These are phyloP conservation scores for Talaromyces sp. DNA, from an alignment of 2,329 filamentous ascomycete species.

Conservation along the genomic window DNA sequence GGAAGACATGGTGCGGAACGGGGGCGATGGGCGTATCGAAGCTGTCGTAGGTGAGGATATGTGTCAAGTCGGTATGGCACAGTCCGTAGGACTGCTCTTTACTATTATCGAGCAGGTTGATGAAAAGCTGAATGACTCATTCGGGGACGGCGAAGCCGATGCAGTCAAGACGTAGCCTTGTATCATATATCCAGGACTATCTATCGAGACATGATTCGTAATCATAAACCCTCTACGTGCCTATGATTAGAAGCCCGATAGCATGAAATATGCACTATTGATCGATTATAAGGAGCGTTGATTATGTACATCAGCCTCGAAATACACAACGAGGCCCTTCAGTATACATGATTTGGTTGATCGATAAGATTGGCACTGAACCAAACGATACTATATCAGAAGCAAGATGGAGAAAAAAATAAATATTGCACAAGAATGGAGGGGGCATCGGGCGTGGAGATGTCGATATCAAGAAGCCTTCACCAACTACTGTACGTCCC, in stretches of 20 bases:
- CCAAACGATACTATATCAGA: neutral
- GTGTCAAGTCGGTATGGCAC: conserved; percentile 33
- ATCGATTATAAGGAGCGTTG: neutral
- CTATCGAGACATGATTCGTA: neutral
- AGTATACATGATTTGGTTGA: neutral
- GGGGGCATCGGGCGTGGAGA: neutral
- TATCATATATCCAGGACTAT: neutral
- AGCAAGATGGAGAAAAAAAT: neutral
- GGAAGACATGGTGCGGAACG: conserved; percentile 30
- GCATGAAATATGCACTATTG: neutral
- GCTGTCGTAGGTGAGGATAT: conserved; percentile 34
- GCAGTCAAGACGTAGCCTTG: neutral
- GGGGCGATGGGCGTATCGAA: conserved; percentile 37
- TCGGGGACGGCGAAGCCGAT: conserved; percentile 23
- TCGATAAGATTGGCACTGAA: neutral
- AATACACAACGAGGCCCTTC: neutral
- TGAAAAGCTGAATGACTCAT: conserved; percentile 29
- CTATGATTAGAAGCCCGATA: neutral
- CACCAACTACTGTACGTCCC: neutral
- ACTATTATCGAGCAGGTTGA: conserved; percentile 37
- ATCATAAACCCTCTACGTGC: neutral
- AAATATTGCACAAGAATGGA: neutral
- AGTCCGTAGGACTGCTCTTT: conserved; percentile 33
- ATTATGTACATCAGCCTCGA: neutral
- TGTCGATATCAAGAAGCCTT: neutral